These are phyloP conservation scores for Xerocomus nothofagi DNA, from an alignment of 1,284 basidiomycete genomes.

Conservation along the genomic window DNA sequence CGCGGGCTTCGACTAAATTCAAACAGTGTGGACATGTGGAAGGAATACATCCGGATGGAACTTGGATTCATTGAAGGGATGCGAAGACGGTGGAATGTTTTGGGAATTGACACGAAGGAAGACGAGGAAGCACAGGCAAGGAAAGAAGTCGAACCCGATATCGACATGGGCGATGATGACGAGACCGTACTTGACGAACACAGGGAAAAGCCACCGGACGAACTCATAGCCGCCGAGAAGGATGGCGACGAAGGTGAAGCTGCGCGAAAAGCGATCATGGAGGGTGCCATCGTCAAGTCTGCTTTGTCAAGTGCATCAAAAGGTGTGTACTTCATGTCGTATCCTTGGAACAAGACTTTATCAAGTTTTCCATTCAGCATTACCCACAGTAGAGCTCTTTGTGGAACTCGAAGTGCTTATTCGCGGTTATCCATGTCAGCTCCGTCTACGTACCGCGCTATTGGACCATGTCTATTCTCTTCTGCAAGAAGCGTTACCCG, in stretches of 20 bases:
- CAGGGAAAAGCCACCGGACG: constrained; percentile 24
- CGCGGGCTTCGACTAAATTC: constrained; percentile 81
- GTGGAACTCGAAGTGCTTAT: constrained; percentile 54
- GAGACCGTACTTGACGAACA: constrained; percentile 25
- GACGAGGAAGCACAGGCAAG: constrained; percentile 32
- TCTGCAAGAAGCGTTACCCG: constrained; percentile 45
- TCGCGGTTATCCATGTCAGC: constrained; percentile 53
- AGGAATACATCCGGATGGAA: constrained; percentile 90
- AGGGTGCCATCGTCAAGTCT: constrained; percentile 70
- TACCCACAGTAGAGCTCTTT: constrained; percentile 62
- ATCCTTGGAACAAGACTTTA: not conserved
- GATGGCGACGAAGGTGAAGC: constrained; percentile 45
- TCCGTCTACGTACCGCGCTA: constrained; percentile 45
- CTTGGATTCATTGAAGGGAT: constrained; percentile 85
- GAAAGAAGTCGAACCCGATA: constrained; percentile 12
- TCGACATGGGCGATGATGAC: constrained; percentile 28
- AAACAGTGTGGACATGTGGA: constrained; percentile 75
- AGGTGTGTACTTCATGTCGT: constrained; percentile 44
- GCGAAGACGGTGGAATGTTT: constrained; percentile 76
- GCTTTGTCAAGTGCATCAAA: constrained; percentile 64
- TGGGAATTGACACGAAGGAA: constrained; percentile 53
- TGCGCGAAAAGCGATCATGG: constrained; percentile 61
- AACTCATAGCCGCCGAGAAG: constrained; percentile 32
- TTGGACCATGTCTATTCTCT: constrained; percentile 57
- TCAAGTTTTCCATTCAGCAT: constrained; percentile 40